phyloP scores from a whole-genome alignment of 2,329 filamentous ascomycete genomes.

The Botryotinia calthae region DNA sequence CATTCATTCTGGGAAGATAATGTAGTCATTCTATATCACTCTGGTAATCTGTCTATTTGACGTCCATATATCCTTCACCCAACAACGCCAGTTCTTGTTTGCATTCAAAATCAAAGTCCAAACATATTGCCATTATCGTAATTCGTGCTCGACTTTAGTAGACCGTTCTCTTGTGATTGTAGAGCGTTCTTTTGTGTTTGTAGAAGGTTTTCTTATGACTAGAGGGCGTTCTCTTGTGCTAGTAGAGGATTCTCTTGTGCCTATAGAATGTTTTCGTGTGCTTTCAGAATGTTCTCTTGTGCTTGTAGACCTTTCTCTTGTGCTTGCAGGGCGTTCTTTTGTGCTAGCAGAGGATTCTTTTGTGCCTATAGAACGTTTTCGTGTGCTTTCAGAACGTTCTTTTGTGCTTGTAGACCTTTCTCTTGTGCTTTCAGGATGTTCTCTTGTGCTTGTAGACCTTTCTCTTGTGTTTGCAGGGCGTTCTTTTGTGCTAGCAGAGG shows the following conservation, averaged over 20 bases:
- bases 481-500: neutral
- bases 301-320: neutral
- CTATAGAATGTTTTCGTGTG: neutral
- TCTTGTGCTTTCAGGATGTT: neutral
- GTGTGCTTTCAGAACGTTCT: neutral
- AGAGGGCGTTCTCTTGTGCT: too few relatives aligned
- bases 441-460: neutral
- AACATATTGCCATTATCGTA: slow-evolving; percentile 1
- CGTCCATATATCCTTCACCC: neutral
- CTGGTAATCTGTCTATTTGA: slow-evolving; percentile 4
- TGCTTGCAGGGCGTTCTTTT: neutral
- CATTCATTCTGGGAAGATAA: neutral
- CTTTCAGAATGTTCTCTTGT: neutral
- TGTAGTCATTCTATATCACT: neutral
- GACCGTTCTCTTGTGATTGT: neutral
- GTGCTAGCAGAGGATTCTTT: neutral
- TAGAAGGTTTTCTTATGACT: neutral
- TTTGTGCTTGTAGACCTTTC: neutral
- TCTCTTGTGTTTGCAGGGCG: neutral
- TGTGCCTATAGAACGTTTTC: neutral
- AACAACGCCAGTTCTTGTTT: neutral
- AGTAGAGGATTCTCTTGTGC: neutral
- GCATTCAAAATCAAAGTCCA: neutral
- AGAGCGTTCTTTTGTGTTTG: neutral
- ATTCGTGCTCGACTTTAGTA: slow-evolving; percentile 5